Percentiles rank a stretch among this genome's conserved stretches.
Evolutionary conservation across 768 basidiomycete species (phyloP).

Genomic region (Termitomyces sp.): DNA sequence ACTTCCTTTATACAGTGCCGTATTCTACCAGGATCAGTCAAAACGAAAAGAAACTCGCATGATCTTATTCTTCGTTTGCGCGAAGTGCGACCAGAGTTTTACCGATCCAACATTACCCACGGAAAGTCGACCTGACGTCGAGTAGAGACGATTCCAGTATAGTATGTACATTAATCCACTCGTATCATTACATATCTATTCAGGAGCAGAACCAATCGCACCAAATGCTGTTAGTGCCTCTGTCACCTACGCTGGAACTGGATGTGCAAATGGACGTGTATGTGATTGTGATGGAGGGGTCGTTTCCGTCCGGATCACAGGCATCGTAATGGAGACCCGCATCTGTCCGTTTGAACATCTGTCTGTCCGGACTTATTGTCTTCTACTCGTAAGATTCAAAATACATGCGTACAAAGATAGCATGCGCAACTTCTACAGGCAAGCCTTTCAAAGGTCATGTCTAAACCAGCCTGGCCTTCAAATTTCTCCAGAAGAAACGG

Average conservation of each 20-base stretch:
- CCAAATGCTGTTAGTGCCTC: neutral
- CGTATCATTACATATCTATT: slow-evolving; percentile 6
- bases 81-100: slow-evolving; percentile 73
- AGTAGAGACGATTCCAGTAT: slow-evolving; percentile 11
- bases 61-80: slow-evolving; percentile 90
- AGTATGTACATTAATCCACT: slow-evolving; percentile 10
- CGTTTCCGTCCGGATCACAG: neutral
- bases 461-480: neutral
- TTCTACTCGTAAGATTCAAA: neutral
- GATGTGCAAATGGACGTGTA: neutral
- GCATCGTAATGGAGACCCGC: too few species aligned
- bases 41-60: slow-evolving; percentile 94
- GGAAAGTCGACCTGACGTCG: slow-evolving; percentile 33
- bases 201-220: neutral
- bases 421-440: neutral
- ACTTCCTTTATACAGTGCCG: slow-evolving; percentile 52
- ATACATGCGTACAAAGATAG: too few species aligned
- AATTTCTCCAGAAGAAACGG: neutral
- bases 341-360: too few species aligned
- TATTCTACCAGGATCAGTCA: slow-evolving; percentile 95
- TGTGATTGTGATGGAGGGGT: neutral
- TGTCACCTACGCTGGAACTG: neutral
- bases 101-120: slow-evolving; percentile 58
- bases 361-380: neutral
- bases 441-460: neutral